Evolutionary conservation across 2,329 filamentous ascomycete genomes (phyloP).

Genomic region (Fusarium marasasianum): DNA sequence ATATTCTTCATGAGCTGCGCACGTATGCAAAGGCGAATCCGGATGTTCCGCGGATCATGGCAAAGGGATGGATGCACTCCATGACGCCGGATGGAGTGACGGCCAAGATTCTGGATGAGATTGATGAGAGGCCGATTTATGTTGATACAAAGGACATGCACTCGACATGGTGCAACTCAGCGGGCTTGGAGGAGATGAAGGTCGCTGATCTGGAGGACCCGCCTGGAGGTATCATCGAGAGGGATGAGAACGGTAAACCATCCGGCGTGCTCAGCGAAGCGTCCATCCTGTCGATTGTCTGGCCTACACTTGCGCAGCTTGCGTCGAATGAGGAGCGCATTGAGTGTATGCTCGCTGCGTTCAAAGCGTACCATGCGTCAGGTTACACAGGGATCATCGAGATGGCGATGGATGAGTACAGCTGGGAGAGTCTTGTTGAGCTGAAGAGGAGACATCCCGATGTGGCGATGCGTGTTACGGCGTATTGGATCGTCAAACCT

Average conservation of each 20-base stretch:
- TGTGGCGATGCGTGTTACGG: conserved; percentile 56
- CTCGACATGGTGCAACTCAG: conserved; percentile 64
- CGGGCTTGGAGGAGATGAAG: conserved; percentile 60
- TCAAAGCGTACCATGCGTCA: conserved; percentile 59
- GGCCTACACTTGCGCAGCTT: conserved; percentile 62
- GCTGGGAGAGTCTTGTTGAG: conserved; percentile 61
- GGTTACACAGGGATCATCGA: conserved; percentile 67
- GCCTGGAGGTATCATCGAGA: conserved; percentile 61
- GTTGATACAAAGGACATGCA: conserved; percentile 67
- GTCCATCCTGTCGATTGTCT: conserved; percentile 61
- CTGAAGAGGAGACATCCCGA: conserved; percentile 49
- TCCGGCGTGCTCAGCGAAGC: conserved; percentile 63
- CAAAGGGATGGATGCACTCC: conserved; percentile 65
- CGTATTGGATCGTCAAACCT: conserved; percentile 67
- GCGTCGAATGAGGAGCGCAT: conserved; percentile 59
- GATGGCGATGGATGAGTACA: conserved; percentile 69
- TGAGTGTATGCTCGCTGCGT: conserved; percentile 57
- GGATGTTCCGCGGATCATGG: conserved; percentile 59
- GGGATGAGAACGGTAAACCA: conserved; percentile 57
- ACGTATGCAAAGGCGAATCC: conserved; percentile 58
- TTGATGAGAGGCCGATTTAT: conserved; percentile 64
- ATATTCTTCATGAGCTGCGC: conserved; percentile 59
- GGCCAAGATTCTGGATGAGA: conserved; percentile 57
- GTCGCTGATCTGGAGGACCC: conserved; percentile 58
- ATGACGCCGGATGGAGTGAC: conserved; percentile 58